Conservation (phyloP, 2,329 filamentous ascomycete species). For the Trichoderma lentiforme region DNA sequence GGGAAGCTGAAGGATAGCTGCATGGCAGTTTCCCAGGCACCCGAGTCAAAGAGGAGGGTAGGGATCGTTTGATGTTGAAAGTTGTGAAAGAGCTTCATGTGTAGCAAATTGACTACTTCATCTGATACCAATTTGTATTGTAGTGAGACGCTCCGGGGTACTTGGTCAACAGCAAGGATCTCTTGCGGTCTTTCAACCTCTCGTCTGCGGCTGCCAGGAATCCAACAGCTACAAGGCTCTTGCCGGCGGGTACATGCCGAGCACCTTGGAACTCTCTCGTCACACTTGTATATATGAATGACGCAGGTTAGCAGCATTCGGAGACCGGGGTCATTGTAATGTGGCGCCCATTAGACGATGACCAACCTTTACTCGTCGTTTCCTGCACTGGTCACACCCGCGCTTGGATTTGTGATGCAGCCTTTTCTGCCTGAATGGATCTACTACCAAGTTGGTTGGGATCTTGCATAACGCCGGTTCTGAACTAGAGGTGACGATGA, state of each 20-base stretch:
- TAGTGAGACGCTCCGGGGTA: not conserved
- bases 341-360: not conserved
- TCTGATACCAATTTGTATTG: not conserved
- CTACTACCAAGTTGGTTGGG: not conserved
- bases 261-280: not conserved
- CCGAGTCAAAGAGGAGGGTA: not conserved
- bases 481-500: not conserved
- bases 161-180: not conserved
- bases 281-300: not conserved
- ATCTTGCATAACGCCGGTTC: not conserved
- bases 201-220: not conserved
- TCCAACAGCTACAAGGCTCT: not conserved
- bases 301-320: not conserved
- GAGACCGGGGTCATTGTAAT: not conserved
- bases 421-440: not conserved
- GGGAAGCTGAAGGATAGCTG: not conserved
- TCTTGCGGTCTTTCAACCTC: not conserved
- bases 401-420: slow-evolving; percentile 1
- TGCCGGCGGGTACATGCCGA: not conserved
- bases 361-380: not conserved
- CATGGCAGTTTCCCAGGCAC: not conserved
- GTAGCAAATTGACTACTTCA: not conserved
- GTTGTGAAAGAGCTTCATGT: not conserved
- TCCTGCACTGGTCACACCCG: not conserved
- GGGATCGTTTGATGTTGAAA: not conserved